Conservation (phyloP, 371 early-diverging fungal genomes). For the Mucor irregularis region DNA sequence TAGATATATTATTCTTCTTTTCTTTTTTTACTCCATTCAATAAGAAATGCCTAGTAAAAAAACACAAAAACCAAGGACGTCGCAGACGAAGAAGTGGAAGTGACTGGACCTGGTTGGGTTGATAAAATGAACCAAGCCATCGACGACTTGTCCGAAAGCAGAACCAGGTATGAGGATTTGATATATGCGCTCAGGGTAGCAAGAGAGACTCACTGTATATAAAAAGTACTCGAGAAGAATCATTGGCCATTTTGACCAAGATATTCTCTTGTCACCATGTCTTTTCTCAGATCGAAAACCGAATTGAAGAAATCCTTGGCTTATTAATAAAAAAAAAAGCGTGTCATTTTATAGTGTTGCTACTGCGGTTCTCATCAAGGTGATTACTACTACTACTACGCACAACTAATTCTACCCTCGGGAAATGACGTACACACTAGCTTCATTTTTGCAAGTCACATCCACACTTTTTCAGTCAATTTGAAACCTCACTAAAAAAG, state of each 20-base stretch:
- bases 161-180: conserved; percentile 43
- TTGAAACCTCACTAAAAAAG: too few relatives aligned
- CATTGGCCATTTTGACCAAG: conserved; percentile 23
- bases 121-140: conserved; percentile 37
- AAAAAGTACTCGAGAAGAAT: conserved; percentile 39
- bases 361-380: too few relatives aligned
- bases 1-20: too few relatives aligned
- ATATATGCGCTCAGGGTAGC: too few relatives aligned
- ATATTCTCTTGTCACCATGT: conserved; percentile 32
- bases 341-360: too few relatives aligned
- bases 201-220: too few relatives aligned
- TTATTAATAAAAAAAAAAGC: too few relatives aligned
- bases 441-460: too few relatives aligned
- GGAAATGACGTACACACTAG: too few relatives aligned
- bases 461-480: too few relatives aligned
- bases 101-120: conserved; percentile 19
- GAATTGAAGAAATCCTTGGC: conserved; percentile 49
- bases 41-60: not conserved
- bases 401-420: too few relatives aligned
- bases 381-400: too few relatives aligned
- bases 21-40: not conserved
- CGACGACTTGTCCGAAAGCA: conserved; percentile 35
- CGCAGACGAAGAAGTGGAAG: not conserved
- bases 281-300: conserved; percentile 27
- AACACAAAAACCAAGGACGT: not conserved